Conservation (phyloP, 1,284 basidiomycete genomes). For the Dichomitus squalens region DNA sequence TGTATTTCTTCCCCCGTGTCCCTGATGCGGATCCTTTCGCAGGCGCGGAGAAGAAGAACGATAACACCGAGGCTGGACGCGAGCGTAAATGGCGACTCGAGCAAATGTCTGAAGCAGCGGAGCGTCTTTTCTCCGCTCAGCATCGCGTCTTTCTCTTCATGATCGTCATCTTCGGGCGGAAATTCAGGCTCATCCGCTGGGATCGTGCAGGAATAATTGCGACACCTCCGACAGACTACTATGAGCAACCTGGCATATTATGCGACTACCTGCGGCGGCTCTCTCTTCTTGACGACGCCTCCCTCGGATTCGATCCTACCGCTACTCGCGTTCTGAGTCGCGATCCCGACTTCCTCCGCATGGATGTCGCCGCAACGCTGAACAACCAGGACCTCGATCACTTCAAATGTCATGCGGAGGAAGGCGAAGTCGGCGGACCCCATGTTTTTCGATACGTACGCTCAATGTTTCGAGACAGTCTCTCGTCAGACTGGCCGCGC, state of each 20-base stretch:
- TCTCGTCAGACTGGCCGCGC: neutral
- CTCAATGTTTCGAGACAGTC: neutral
- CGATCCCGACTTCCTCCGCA: neutral
- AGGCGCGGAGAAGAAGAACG: neutral
- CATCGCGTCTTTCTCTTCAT: constrained; percentile 5
- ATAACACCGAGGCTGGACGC: too few relatives aligned
- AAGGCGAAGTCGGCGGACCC: neutral
- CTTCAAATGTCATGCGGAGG: neutral
- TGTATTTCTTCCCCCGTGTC: neutral
- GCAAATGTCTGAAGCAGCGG: neutral
- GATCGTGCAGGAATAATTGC: constrained; percentile 7
- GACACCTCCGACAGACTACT: constrained; percentile 9
- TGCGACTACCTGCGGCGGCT: constrained; percentile 2
- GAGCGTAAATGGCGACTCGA: neutral
- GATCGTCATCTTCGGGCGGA: constrained; percentile 4
- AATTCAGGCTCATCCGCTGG: constrained; percentile 8
- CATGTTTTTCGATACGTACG: neutral
- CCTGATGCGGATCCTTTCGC: neutral
- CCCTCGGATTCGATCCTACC: constrained; percentile 10
- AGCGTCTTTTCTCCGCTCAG: constrained; percentile 2
- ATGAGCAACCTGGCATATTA: neutral
- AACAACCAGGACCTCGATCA: neutral
- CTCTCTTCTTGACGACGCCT: neutral
- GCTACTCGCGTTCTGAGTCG: neutral
- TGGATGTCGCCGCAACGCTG: neutral